Base-by-base conservation (phyloP, 1,139 yeast species). In the Magnusiomyces clavatus region DNA sequence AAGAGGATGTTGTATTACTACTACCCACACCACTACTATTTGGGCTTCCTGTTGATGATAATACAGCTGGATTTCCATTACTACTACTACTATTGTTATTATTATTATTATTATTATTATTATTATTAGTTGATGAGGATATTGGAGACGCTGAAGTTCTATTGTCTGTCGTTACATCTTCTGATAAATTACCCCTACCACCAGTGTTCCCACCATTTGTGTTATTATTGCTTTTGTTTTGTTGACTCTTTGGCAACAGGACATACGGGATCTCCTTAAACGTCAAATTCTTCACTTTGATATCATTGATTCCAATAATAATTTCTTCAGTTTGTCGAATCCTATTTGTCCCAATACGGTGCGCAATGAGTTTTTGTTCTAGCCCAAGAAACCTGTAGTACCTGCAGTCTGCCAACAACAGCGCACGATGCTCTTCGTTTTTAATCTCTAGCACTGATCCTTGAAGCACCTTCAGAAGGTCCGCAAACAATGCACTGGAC, bases 331-430 rank as follows among this genome's bases (percentile, higher is more conserved):
- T 57, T 12, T 64, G 62, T 1, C 74, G 62, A 57, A 77, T 73
- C 0, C 86, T 84, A 60, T 83, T 82, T 51, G 66, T 68, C 0
- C 69, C 55, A 17, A 86, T 73, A 38, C 66, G 67, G 59, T 76
- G 78, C 44, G 76, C 77, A n/a, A 85, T 65, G 40, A 88, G 66
- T 54, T 76, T 70, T 67, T 89, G 95, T 64, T 86, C 95, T 45
- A 89, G 70, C 47, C 81, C 89, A 50, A 79, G 68, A 60, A 89
- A 83, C 50, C 94, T 74, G 66, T 86, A 89, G 67, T 84, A 89
- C 47, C 77, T 74, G 58, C 95, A 86, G 62, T 89, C 97, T 50
- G 73, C 72, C 6, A 83, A 66, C 53, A 89, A 70, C 8, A 77
- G 66, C 5, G 70, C 64, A 45, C 94, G 70, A 61, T 84, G 87